Evolutionary conservation across 192 early-diverging fungal genomes (phyloP), one percentile per base, ranked within the genome.

Genomic region (Podila epicladia): DNA sequence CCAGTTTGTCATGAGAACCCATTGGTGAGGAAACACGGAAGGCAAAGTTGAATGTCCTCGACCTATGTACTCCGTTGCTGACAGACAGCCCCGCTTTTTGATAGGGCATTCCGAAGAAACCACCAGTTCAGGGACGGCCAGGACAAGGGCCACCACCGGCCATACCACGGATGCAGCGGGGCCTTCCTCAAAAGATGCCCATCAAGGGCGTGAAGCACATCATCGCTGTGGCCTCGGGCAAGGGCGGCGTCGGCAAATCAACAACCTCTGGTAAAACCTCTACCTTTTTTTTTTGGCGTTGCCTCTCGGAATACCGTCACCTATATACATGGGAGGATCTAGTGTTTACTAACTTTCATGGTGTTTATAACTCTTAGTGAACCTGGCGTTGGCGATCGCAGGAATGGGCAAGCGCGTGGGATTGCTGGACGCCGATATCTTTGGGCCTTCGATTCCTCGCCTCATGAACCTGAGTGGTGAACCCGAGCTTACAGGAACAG

Each of bases 161-260:
- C 11, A 78, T 84, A 22, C 85, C 86, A 5, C 72, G 90, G 53
- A 88, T 89, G 79, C 84, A 85, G 59, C 84, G 91, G 26, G 94
- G 94, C 0, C 73, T 97, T 4, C 95, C 95, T 35, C 75, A 84
- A 37, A 92, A 93, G 75, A 74, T 75, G 74, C 71, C 84, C 3
- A 94, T 97, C 65, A 87, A 84, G 22, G 90, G 92, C 31, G 93
- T 97, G 12, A 88, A 89, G 62, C 86, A 92, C 49, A 85, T 95
- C 5, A 87, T 97, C 69, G 91, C 92, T 41, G 93, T 97, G 1
- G 90, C 95, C 28, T 96, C 94, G 22, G 95, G 93, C 45, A 97
- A 97, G 73, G 96, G 96, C 38, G 96, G 96, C 9, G 95, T 97
- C 3, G 96, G 96, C 20, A 97, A 97, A 67, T 94, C 94, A 13